Evolutionary conservation across 2,329 filamentous ascomycete genomes (phyloP), one percentile per base, ranked within the genome.

Genomic region (Trichoderma sp.): DNA sequence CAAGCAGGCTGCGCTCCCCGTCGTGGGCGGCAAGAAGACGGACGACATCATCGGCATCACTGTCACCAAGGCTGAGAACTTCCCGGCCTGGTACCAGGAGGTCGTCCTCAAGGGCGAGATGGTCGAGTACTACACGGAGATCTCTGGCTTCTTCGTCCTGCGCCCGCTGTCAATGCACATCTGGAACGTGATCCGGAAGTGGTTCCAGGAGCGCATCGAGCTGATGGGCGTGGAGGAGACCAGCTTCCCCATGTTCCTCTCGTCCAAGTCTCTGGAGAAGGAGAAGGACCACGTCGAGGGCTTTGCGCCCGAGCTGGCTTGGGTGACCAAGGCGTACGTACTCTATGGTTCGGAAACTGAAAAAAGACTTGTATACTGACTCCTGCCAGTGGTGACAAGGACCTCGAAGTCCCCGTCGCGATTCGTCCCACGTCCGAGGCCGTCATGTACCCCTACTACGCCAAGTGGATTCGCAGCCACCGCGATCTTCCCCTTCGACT

Each of bases 211-310:
- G 71, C 86, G 88, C 71, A 99, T 98, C 76, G 93, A 96, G 83
- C 88, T 85, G 57, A 86, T 98, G 83, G 93, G 92, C 64, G 94
- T 98, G 64, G 91, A 95, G 78, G 96, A 99, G 82, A 91, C 92
- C 76, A 97, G 92, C 78, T 99, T 99, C 79, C 95, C 95, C 67
- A 90, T 99, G 78, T 99, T 97, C 80, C 87, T 99, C 69, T 96
- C 92, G 19, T 84, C 91, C 74, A 96, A 96, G 79, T 96, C 96
- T 47, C 81, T 99, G 69, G 85, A 87, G 75, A 86, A 86, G 76
- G 93, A 97, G 79, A 97, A 97, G 85, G 91, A 95, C 73, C 95
- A 99, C 78, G 91, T 99, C 68, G 94, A 99, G 78, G 95, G 95
- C n/a, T 99, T 99, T 77, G 95, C 95, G 60, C 93, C 95, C 41